Evolutionary conservation across 1,139 yeast genomes (phyloP).

Genomic region (Candida sp.): DNA sequence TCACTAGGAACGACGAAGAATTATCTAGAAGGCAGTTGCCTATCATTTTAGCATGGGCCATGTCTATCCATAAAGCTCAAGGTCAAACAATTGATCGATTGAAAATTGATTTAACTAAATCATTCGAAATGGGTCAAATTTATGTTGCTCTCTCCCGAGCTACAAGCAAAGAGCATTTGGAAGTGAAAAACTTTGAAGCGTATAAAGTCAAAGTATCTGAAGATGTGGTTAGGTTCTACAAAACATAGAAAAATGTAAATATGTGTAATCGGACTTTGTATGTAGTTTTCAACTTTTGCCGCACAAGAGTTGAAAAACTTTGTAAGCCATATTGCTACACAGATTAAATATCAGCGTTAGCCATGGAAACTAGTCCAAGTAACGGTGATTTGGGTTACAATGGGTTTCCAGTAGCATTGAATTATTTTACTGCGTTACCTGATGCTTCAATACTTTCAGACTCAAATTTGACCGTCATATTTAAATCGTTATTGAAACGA

Average conservation of each 20-base stretch:
- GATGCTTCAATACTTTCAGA: constrained; percentile 58
- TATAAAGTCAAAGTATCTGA: constrained; percentile 60
- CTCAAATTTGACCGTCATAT: constrained; percentile 59
- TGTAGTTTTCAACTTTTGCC: not conserved
- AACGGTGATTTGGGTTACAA: constrained; percentile 35
- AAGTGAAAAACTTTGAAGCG: constrained; percentile 68
- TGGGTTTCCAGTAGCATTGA: constrained; percentile 70
- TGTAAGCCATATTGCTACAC: not conserved
- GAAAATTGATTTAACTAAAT: constrained; percentile 65
- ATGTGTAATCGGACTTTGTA: not conserved
- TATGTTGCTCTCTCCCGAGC: constrained; percentile 93
- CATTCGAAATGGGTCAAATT: constrained; percentile 84
- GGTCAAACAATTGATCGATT: constrained; percentile 84
- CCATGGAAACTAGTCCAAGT: constrained; percentile 1
- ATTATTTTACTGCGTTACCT: constrained; percentile 77
- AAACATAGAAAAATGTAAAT: constrained; percentile 5
- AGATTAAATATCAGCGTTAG: not conserved
- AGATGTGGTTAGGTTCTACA: constrained; percentile 66
- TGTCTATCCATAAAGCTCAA: constrained; percentile 88
- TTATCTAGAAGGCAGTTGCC: constrained; percentile 64
- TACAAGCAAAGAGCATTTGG: constrained; percentile 66
- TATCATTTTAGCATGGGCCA: constrained; percentile 78
- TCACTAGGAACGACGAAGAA: constrained; percentile 9
- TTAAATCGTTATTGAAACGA: constrained; percentile 73
- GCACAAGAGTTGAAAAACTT: not conserved